Evolutionary conservation across 1,284 basidiomycete species (phyloP).

Genomic region (Afroboletus lepidellus): DNA sequence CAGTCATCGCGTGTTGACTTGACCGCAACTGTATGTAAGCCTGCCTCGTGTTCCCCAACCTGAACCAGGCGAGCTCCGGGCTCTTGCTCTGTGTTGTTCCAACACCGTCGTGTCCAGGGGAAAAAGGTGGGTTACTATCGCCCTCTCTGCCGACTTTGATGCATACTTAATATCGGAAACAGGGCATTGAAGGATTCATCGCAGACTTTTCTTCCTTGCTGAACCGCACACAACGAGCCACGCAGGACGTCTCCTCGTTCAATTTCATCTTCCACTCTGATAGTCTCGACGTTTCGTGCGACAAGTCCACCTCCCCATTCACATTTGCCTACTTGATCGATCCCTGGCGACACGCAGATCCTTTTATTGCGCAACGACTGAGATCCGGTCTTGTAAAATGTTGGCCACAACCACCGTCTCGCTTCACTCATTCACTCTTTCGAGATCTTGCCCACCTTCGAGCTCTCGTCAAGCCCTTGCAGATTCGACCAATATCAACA

Average conservation of each 20-base stretch:
- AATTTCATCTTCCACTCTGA: conserved; percentile 18
- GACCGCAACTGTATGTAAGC: conserved; percentile 26
- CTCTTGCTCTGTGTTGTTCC: conserved; percentile 19
- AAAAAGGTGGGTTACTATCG: conserved; percentile 21
- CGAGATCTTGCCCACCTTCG: neutral
- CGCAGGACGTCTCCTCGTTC: conserved; percentile 32
- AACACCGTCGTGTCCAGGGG: conserved; percentile 22
- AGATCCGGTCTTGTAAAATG: conserved; percentile 17
- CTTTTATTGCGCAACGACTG: conserved; percentile 10
- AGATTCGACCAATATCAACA: conserved; percentile 25
- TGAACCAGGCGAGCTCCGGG: conserved; percentile 29
- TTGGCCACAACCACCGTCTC: conserved; percentile 14
- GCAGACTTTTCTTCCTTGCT: conserved; percentile 3
- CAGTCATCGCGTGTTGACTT: conserved; percentile 12
- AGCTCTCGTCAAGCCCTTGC: conserved; percentile 20
- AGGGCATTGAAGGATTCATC: conserved; percentile 4
- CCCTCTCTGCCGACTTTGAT: neutral
- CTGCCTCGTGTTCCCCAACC: conserved; percentile 31
- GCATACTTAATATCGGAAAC: neutral
- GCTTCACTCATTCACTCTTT: neutral
- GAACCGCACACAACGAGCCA: conserved; percentile 19
- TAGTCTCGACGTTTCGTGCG: conserved; percentile 24
- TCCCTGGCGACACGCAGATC: conserved; percentile 8
- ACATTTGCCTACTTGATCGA: conserved; percentile 10
- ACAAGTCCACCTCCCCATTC: conserved; percentile 7